A percentile compares a stretch with the other conserved stretches of the same genome.
phyloP scores from a whole-genome alignment of 148 eudicot species.

The Rhododendron molle region DNA sequence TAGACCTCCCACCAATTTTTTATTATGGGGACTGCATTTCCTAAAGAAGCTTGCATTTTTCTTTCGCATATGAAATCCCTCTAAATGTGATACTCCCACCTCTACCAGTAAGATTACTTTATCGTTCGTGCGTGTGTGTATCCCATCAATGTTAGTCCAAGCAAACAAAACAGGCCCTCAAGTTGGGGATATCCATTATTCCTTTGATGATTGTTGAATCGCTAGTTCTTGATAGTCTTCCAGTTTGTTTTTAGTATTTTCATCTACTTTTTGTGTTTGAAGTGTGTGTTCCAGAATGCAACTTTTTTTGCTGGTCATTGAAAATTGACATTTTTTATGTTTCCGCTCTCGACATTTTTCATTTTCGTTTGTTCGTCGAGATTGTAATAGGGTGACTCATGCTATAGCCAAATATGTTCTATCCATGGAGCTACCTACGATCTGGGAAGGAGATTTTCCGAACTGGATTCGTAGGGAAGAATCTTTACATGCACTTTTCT shows the following conservation, averaged over 20 bases:
- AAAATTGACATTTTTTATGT: neutral
- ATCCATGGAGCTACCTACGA: too few species aligned
- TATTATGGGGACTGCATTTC: too few species aligned
- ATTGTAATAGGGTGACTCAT: too few species aligned
- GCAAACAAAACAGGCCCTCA: neutral
- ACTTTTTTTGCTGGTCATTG: neutral
- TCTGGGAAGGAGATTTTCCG: too few species aligned
- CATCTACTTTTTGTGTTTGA: neutral
- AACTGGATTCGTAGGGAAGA: too few species aligned
- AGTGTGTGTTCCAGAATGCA: neutral
- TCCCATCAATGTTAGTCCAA: neutral
- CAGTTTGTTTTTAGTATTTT: neutral
- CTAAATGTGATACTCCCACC: neutral
- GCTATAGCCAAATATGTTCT: too few species aligned
- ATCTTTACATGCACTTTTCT: too few species aligned
- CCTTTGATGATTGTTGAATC: neutral
- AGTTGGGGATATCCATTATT: neutral
- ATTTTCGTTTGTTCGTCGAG: too few species aligned
- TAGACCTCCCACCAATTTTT: too few species aligned
- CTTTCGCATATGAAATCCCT: neutral
- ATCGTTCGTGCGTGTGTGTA: neutral
- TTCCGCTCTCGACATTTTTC: slow-evolving; percentile 46
- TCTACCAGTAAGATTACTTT: neutral
- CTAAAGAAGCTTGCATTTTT: neutral
- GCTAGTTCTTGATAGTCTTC: neutral